These are phyloP conservation scores for Trypanosoma platydactyli DNA, from an alignment of 208 protist genomes.

Conservation along the genomic window DNA sequence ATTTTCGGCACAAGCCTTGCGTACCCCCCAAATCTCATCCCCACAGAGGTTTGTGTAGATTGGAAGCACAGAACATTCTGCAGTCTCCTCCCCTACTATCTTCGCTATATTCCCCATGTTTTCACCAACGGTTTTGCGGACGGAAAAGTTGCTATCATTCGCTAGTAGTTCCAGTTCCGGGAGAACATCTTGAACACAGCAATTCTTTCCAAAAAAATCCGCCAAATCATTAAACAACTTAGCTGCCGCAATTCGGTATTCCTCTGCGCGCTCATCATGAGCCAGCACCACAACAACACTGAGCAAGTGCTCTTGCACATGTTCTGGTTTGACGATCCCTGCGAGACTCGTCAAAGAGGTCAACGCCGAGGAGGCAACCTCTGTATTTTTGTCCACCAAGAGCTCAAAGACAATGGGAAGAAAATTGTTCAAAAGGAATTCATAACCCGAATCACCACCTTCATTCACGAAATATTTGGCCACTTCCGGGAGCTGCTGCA, in stretches of 20 bases:
- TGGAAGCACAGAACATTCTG: conserved; percentile 68
- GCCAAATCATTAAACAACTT: conserved; percentile 90
- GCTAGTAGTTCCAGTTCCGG: conserved; percentile 83
- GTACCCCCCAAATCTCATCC: conserved; percentile 97
- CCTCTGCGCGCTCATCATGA: conserved; percentile 94
- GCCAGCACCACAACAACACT: conserved; percentile 89
- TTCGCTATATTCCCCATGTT: conserved; percentile 75
- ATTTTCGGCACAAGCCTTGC: conserved; percentile 92
- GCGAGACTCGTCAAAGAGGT: conserved; percentile 82
- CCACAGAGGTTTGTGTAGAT: conserved; percentile 88
- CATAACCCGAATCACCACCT: conserved; percentile 80
- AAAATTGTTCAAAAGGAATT: conserved; percentile 79
- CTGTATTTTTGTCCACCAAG: conserved; percentile 94
- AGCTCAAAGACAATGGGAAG: conserved; percentile 93
- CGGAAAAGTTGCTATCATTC: conserved; percentile 89
- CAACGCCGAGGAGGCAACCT: conserved; percentile 88
- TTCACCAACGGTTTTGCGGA: conserved; percentile 83
- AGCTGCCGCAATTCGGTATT: conserved; percentile 93
- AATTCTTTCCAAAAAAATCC: conserved; percentile 65
- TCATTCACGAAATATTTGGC: conserved; percentile 75
- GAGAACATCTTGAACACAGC: conserved; percentile 71
- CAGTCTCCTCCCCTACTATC: conserved; percentile 49
- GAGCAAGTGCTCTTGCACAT: conserved; percentile 88
- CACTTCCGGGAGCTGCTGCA: conserved; percentile 86
- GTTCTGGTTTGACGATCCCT: conserved; percentile 71